A percentile compares a stretch with the other conserved stretches of the same genome.
Evolutionary conservation across 192 early-diverging fungal species (phyloP).

Genomic region (Pecoramyces ruminantium): DNA sequence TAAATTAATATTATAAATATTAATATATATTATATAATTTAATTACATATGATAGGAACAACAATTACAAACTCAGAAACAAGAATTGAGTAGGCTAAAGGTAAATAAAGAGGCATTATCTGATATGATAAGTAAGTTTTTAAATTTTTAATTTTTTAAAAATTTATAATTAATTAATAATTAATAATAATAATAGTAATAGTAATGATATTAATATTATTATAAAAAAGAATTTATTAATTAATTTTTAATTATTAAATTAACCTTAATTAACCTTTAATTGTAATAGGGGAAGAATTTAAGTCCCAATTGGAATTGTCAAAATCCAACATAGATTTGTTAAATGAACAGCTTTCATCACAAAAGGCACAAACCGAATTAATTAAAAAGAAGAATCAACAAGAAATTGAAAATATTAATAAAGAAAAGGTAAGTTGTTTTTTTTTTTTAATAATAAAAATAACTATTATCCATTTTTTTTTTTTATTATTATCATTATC

Average conservation of each 20-base stretch:
- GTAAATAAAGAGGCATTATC: conserved; percentile 16
- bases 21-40: too few species aligned
- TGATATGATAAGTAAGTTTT: not conserved
- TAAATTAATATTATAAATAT: too few species aligned
- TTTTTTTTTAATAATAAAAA: too few species aligned
- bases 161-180: not conserved
- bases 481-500: too few species aligned
- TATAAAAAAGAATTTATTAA: too few species aligned
- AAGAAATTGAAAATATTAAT: conserved; percentile 8
- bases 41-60: conserved; percentile 7
- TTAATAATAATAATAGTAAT: not conserved
- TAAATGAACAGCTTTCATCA: conserved; percentile 7
- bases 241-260: too few species aligned
- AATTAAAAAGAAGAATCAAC: conserved; percentile 1
- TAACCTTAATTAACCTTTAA: not conserved
- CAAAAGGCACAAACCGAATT: conserved; percentile 7
- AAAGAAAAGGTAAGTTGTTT: conserved; percentile 22
- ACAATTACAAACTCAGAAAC: conserved; percentile 18
- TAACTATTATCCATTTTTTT: too few species aligned
- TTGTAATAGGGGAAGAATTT: not conserved
- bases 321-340: conserved; percentile 4
- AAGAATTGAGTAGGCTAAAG: conserved; percentile 19
- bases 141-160: too few species aligned
- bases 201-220: too few species aligned
- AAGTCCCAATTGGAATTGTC: not conserved